Conservation (phyloP, 1,284 basidiomycete genomes). For the Austroboletus rostrupii region DNA sequence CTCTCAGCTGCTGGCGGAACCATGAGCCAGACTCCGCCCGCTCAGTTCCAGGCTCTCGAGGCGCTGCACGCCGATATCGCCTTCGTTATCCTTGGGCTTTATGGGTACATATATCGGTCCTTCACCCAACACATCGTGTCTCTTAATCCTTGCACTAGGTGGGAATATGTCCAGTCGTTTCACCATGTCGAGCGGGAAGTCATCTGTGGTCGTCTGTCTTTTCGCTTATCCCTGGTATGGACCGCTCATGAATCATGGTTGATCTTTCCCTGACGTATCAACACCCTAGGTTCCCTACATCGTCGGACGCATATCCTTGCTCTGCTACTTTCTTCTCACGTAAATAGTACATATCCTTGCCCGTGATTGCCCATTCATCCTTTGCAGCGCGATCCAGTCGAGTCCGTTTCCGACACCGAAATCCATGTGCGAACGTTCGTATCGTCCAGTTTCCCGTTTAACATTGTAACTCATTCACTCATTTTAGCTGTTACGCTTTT, state of each 20-base stretch:
- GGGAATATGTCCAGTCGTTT: slow-evolving; percentile 18
- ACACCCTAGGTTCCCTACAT: slow-evolving; percentile 16
- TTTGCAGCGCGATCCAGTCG: slow-evolving; percentile 3
- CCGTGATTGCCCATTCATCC: neutral
- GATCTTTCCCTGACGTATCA: neutral
- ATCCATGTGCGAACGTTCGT: slow-evolving; percentile 16
- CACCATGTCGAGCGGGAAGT: slow-evolving; percentile 12
- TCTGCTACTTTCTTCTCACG: slow-evolving; percentile 13
- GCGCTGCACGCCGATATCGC: neutral
- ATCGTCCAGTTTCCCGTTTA: neutral
- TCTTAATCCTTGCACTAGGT: neutral
- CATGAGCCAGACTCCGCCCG: slow-evolving; percentile 1
- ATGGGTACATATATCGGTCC: slow-evolving; percentile 7
- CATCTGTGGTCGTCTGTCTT: slow-evolving; percentile 11
- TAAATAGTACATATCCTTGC: slow-evolving; percentile 2
- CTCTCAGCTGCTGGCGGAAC: neutral
- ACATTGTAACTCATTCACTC: neutral
- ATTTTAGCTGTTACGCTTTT: slow-evolving; percentile 1
- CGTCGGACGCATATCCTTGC: slow-evolving; percentile 9
- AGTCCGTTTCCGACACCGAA: neutral
- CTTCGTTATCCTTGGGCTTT: slow-evolving; percentile 13
- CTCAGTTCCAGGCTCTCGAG: neutral
- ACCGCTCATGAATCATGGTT: neutral
- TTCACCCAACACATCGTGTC: neutral
- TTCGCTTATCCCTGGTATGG: slow-evolving; percentile 21